Percentiles rank a stretch among this genome's conserved stretches.
Evolutionary conservation across 2,329 filamentous ascomycete species (phyloP).

Genomic region (Fusarium austroafricanum): DNA sequence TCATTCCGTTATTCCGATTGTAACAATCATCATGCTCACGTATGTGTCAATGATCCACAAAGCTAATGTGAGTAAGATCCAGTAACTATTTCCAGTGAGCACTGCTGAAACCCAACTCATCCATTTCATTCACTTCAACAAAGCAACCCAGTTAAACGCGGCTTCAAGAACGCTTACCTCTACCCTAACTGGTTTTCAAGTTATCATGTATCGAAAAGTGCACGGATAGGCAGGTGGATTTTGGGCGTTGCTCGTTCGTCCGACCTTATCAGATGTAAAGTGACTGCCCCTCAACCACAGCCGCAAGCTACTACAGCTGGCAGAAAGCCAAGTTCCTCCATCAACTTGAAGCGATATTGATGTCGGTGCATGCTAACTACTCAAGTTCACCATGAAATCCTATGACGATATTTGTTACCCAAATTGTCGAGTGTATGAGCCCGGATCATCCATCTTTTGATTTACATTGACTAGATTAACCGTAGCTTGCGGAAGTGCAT

Average conservation of each 20-base stretch:
- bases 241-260: too few relatives aligned
- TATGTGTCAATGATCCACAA: not conserved
- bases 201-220: not conserved
- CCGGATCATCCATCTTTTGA: not conserved
- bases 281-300: too few relatives aligned
- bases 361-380: not conserved
- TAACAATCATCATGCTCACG: slow-evolving; percentile 7
- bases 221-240: too few relatives aligned
- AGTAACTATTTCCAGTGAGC: not conserved
- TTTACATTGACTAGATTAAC: not conserved
- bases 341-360: not conserved
- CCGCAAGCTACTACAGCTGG: too few relatives aligned
- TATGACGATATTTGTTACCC: not conserved
- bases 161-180: not conserved
- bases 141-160: not conserved
- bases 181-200: not conserved
- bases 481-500: not conserved
- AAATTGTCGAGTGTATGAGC: not conserved
- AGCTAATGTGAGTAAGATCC: slow-evolving; percentile 30
- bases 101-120: not conserved
- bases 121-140: not conserved
- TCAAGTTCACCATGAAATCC: too few relatives aligned
- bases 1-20: slow-evolving; percentile 18
- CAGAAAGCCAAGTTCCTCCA: too few relatives aligned
- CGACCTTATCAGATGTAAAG: too few relatives aligned